Percentiles rank a stretch among this genome's conserved stretches.
Evolutionary conservation across 768 basidiomycete species (phyloP).

Genomic region (Naganishia friedmannii): DNA sequence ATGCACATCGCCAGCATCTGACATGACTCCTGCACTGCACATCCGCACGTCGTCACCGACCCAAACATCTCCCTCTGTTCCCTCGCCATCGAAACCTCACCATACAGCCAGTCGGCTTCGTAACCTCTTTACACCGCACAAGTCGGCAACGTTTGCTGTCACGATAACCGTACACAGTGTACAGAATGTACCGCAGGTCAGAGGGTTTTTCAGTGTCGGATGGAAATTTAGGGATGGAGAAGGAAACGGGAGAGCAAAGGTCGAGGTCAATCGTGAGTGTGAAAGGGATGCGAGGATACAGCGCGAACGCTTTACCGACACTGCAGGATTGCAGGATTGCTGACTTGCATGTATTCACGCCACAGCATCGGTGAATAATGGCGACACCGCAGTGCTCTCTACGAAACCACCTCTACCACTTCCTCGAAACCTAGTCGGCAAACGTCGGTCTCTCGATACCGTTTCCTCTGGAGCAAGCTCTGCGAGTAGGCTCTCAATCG

Average conservation of each 20-base stretch:
- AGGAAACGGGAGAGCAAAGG: slow-evolving; percentile 15
- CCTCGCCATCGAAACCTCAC: slow-evolving; percentile 1
- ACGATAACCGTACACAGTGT: slow-evolving; percentile 25
- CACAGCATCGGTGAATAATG: background rate
- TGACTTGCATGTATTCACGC: background rate
- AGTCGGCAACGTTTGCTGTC: slow-evolving; percentile 26
- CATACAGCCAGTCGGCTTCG: slow-evolving; percentile 6
- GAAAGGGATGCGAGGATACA: background rate
- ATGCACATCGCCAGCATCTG: background rate
- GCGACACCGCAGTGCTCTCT: background rate
- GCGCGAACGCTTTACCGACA: too few relatives aligned
- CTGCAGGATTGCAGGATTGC: background rate
- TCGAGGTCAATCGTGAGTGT: slow-evolving; percentile 22
- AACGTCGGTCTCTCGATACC: slow-evolving; percentile 8
- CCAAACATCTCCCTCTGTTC: background rate
- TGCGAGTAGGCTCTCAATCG: background rate
- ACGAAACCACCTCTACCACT: slow-evolving; percentile 4
- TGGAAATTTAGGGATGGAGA: slow-evolving; percentile 31
- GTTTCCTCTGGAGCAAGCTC: background rate
- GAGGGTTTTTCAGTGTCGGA: slow-evolving; percentile 25
- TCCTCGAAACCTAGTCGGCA: slow-evolving; percentile 2
- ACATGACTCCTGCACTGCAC: background rate
- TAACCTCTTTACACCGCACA: slow-evolving; percentile 15
- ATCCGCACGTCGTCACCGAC: background rate
- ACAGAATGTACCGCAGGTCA: slow-evolving; percentile 28